Evolutionary conservation across 495 filamentous ascomycete genomes (phyloP), one percentile per base, ranked within the genome.

Genomic region (Penicillium odoratum): DNA sequence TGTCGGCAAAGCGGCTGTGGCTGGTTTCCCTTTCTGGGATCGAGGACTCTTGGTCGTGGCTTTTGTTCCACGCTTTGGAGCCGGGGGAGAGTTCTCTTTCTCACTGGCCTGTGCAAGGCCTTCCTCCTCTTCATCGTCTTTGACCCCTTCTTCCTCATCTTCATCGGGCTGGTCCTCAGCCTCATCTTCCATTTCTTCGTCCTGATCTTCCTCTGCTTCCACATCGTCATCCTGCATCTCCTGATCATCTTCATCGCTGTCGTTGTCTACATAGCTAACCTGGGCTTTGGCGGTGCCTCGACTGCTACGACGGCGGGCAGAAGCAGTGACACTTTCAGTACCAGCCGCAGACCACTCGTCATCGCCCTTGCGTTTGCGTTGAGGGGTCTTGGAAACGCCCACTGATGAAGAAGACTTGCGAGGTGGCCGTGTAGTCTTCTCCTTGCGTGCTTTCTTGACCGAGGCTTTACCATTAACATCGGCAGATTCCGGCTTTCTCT

Each of bases 201-300:
- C 67, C 43, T 71, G 63, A 0, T 65, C 64, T 13, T 70, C 58
- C 1, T 68, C 64, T 21, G 69, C 61, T 10, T 70, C 57, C 15
- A 63, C 64, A 16, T 60, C 61, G 13, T 63, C 59, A 7, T 59
- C 65, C 36, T 79, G 69, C 76, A 83, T 78, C 42, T 84, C 83
- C 25, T 75, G 68, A 30, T 86, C 85, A 44, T 60, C 81, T 74
- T 65, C 80, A 50, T 81, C 80, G 53, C 80, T 83, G 33, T 80
- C 77, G 21, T 77, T 66, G 59, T 87, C 84, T 28, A 75, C 79
- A 61, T 87, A 88, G 56, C 75, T 86, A 62, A 70, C 59, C 45
- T 53, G 55, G 52, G 55, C 67, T 68, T 58, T 66, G 31, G 46
- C 59, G 31, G 57, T 61, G 21, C 72, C 73, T 60, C 76, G 63